These are phyloP conservation scores for Apophysomyces ossiformis DNA, from an alignment of 371 early-diverging fungal genomes.

Conservation along the genomic window DNA sequence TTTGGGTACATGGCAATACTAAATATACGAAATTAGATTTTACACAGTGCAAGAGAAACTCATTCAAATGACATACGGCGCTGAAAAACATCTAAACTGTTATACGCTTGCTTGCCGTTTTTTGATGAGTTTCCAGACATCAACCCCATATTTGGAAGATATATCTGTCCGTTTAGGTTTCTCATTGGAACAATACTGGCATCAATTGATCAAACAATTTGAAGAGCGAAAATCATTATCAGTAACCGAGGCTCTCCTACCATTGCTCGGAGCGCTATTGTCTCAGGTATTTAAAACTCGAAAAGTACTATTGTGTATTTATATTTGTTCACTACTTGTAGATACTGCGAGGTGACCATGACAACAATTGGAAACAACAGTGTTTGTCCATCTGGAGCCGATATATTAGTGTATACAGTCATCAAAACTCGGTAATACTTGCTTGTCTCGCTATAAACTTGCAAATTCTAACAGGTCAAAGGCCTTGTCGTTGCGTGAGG, in stretches of 20 bases:
- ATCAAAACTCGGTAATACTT: constrained; percentile 47
- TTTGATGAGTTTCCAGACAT: constrained; percentile 35
- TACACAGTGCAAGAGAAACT: constrained; percentile 42
- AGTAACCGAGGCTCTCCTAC: constrained; percentile 47
- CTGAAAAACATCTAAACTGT: constrained; percentile 59
- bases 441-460: neutral
- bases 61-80: constrained; percentile 52
- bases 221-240: constrained; percentile 34
- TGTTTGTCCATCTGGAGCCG: constrained; percentile 54
- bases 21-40: constrained; percentile 17
- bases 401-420: constrained; percentile 52
- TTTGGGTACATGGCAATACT: neutral
- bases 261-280: constrained; percentile 47
- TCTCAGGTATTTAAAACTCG: constrained; percentile 34
- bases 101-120: constrained; percentile 53
- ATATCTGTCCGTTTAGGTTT: constrained; percentile 26
- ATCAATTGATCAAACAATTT: constrained; percentile 36
- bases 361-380: constrained; percentile 29
- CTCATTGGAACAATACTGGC: constrained; percentile 45
- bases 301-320: neutral
- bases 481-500: constrained; percentile 64
- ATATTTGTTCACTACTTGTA: neutral
- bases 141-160: constrained; percentile 38
- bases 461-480: constrained; percentile 4
- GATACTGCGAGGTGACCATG: constrained; percentile 16